These are phyloP conservation scores for Dissophora ornata DNA, from an alignment of 192 early-diverging fungal species.

Conservation along the genomic window DNA sequence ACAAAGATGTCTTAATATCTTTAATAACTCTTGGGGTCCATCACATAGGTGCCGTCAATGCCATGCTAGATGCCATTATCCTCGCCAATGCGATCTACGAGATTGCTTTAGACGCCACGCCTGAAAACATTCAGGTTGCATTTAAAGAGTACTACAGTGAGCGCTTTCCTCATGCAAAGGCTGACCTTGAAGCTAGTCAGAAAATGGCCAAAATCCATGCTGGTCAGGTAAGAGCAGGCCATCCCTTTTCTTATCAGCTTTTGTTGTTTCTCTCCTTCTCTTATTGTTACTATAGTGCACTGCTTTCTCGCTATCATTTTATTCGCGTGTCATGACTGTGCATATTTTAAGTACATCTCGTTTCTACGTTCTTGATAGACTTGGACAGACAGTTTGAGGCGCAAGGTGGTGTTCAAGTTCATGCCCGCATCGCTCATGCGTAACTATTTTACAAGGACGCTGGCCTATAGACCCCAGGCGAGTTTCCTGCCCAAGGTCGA, in stretches of 20 bases:
- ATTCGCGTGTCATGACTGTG: too few relatives aligned
- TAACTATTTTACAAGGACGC: background rate
- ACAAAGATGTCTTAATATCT: background rate
- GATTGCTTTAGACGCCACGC: background rate
- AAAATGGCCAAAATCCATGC: conserved; percentile 8
- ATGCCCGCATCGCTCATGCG: background rate
- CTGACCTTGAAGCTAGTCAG: conserved; percentile 8
- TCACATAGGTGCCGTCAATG: conserved; percentile 6
- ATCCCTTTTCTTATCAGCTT: too few relatives aligned
- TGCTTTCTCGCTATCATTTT: background rate
- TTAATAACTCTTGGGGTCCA: background rate
- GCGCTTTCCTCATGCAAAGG: conserved; percentile 9
- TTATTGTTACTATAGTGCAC: background rate
- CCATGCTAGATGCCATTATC: conserved; percentile 16
- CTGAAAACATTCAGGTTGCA: conserved; percentile 10
- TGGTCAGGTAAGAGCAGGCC: conserved; percentile 17
- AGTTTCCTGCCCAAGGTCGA: conserved; percentile 5
- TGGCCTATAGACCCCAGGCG: conserved; percentile 7
- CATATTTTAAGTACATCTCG: too few relatives aligned
- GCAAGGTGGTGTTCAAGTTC: conserved; percentile 2
- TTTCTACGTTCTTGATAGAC: background rate
- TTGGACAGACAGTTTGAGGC: background rate
- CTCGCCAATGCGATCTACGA: conserved; percentile 30
- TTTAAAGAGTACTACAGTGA: conserved; percentile 23
- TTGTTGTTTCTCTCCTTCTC: background rate